Percentiles rank a stretch among this genome's conserved stretches.
Evolutionary conservation across 805 yeast species (phyloP).

Genomic region (Pichia sporocuriosa): DNA sequence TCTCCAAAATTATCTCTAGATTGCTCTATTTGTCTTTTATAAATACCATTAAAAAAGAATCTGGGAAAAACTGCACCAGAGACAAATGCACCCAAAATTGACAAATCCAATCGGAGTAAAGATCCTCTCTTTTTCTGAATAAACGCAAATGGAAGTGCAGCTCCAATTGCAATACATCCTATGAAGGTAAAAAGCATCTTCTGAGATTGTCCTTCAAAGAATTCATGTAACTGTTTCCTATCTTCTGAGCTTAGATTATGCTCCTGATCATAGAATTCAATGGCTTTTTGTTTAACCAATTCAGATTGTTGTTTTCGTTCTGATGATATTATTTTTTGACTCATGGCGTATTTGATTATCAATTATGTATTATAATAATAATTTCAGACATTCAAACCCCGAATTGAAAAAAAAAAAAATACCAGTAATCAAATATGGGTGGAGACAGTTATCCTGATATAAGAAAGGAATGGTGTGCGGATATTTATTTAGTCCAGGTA

Average conservation of each 20-base stretch:
- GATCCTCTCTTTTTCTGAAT: constrained; percentile 29
- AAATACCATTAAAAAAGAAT: constrained; percentile 26
- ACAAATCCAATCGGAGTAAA: constrained; percentile 35
- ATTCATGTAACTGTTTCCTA: constrained; percentile 34
- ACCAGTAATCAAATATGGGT: too few relatives aligned
- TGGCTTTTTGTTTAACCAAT: constrained; percentile 37
- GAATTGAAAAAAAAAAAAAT: too few relatives aligned
- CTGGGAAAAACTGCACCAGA: constrained; percentile 31
- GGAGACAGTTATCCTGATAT: too few relatives aligned
- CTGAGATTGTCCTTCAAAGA: constrained; percentile 32
- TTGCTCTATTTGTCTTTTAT: constrained; percentile 27
- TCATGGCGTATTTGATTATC: too few relatives aligned
- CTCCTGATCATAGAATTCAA: constrained; percentile 45
- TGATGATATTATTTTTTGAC: too few relatives aligned
- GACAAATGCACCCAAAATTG: constrained; percentile 36
- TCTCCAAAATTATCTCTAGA: constrained; percentile 24
- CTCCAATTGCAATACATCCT: constrained; percentile 35
- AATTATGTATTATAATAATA: too few relatives aligned
- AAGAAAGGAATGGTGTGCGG: too few relatives aligned
- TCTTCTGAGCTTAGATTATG: constrained; percentile 35
- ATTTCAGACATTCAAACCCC: too few relatives aligned
- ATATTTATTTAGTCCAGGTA: too few relatives aligned
- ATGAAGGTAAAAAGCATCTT: constrained; percentile 34
- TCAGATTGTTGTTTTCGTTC: constrained; percentile 17
- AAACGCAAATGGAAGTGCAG: constrained; percentile 40